These are phyloP conservation scores for Corymbia calophylla DNA, from an alignment of 441 rosid genomes.

Conservation along the genomic window DNA sequence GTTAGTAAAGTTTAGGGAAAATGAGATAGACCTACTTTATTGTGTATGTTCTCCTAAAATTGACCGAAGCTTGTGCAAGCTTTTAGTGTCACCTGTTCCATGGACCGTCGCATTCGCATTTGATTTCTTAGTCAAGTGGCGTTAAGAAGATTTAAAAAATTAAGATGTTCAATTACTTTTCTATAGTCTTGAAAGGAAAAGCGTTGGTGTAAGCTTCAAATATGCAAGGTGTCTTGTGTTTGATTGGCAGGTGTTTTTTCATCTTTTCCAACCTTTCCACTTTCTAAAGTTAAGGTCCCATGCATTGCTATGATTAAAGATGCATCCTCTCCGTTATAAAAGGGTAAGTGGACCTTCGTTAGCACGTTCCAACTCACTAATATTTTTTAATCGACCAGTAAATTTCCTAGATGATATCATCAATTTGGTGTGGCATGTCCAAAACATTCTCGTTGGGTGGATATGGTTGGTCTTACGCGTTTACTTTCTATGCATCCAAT, in stretches of 20 bases:
- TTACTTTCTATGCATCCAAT: background rate
- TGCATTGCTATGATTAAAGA: background rate
- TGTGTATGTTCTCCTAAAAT: background rate
- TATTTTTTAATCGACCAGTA: background rate
- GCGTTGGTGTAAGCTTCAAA: background rate
- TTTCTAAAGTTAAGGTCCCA: background rate
- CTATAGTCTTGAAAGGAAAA: background rate
- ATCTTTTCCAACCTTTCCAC: background rate
- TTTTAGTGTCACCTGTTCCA: background rate
- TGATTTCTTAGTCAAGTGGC: background rate
- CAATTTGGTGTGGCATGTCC: background rate
- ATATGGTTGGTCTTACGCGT: background rate
- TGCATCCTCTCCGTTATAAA: background rate
- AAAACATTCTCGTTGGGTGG: background rate
- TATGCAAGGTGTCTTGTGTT: background rate
- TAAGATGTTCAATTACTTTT: background rate
- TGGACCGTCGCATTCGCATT: background rate
- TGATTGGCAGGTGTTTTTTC: background rate
- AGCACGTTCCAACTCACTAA: background rate
- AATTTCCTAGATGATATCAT: background rate
- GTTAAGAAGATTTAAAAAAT: background rate
- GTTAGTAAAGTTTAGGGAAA: accelerated
- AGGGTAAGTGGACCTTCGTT: background rate
- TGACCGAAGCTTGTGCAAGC: background rate
- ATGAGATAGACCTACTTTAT: background rate